Evolutionary conservation across 345 rosid genomes (phyloP).

Genomic region (Arabidopsis arenosa): DNA sequence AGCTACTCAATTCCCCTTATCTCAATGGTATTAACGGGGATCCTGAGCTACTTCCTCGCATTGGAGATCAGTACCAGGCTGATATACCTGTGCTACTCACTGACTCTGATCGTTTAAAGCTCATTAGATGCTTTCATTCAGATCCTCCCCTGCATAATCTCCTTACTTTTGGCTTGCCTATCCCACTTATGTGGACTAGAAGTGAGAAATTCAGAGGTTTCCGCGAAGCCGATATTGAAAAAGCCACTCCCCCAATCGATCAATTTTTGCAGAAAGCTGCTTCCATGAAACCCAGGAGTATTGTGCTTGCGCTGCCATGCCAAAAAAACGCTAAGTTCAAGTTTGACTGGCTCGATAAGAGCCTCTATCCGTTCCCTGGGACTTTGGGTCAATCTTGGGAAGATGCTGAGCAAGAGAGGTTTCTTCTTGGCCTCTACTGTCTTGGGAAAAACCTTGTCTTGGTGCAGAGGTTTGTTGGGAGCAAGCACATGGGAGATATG

Average conservation of each 20-base stretch:
- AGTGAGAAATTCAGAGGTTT: slow-evolving; percentile 51
- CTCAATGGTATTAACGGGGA: slow-evolving; percentile 52
- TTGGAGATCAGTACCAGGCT: slow-evolving; percentile 69
- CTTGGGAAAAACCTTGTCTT: slow-evolving; percentile 68
- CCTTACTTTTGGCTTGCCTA: slow-evolving; percentile 46
- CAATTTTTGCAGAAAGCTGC: slow-evolving; percentile 3
- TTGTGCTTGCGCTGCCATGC: slow-evolving; percentile 45
- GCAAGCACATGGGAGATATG: slow-evolving; percentile 63
- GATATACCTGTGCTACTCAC: slow-evolving; percentile 51
- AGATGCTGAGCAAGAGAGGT: slow-evolving; percentile 52
- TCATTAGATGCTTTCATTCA: slow-evolving; percentile 36
- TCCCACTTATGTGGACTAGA: slow-evolving; percentile 63
- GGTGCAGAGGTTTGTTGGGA: slow-evolving; percentile 63
- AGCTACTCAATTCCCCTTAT: slow-evolving; percentile 45
- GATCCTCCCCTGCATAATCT: slow-evolving; percentile 22
- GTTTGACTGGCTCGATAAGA: slow-evolving; percentile 44
- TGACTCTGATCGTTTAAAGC: slow-evolving; percentile 40
- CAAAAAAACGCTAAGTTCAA: slow-evolving; percentile 46
- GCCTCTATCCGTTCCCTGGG: slow-evolving; percentile 60
- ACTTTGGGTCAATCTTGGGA: slow-evolving; percentile 55
- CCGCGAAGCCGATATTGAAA: slow-evolving; percentile 40
- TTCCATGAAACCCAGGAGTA: slow-evolving; percentile 38
- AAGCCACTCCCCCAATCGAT: background rate
- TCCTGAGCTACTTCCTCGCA: slow-evolving; percentile 53
- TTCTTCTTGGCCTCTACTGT: slow-evolving; percentile 76